These are phyloP conservation scores for Haberlea rhodopensis DNA, from an alignment of 257 asterid genomes.

Conservation along the genomic window DNA sequence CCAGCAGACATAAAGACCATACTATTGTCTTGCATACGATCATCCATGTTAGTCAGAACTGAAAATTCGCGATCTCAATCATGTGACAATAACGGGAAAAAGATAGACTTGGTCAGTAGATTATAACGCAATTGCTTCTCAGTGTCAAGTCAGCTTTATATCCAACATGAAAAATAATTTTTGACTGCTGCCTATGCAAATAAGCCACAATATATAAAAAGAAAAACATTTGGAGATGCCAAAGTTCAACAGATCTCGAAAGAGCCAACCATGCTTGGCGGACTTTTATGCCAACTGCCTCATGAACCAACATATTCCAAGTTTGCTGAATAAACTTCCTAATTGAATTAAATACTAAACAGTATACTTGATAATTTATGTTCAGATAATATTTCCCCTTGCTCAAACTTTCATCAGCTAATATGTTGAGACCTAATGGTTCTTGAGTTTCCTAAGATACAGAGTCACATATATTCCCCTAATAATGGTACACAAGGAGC, in stretches of 20 bases:
- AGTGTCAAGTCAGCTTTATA: constrained; percentile 8
- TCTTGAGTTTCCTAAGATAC: constrained; percentile 2
- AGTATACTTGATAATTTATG: constrained; percentile 15
- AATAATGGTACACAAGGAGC: background rate
- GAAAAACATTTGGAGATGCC: background rate
- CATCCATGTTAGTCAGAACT: background rate
- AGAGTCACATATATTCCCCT: background rate
- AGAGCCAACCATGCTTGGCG: no score
- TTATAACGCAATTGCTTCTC: constrained; percentile 9
- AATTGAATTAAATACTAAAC: no score
- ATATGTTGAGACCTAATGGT: background rate
- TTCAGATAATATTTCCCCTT: background rate
- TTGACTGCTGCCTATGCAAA: background rate
- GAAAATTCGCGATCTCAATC: no score
- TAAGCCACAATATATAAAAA: background rate
- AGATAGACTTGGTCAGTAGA: no score
- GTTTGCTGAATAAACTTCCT: no score
- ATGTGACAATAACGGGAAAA: no score
- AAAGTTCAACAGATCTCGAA: constrained; percentile 9
- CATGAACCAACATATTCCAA: no score
- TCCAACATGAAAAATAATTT: background rate
- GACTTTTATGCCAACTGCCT: no score
- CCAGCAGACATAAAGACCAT: background rate
- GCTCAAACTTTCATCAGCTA: constrained; percentile 2
- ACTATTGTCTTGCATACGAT: background rate